Evolutionary conservation across 768 basidiomycete genomes (phyloP).

Genomic region (Lactarius trivialis): DNA sequence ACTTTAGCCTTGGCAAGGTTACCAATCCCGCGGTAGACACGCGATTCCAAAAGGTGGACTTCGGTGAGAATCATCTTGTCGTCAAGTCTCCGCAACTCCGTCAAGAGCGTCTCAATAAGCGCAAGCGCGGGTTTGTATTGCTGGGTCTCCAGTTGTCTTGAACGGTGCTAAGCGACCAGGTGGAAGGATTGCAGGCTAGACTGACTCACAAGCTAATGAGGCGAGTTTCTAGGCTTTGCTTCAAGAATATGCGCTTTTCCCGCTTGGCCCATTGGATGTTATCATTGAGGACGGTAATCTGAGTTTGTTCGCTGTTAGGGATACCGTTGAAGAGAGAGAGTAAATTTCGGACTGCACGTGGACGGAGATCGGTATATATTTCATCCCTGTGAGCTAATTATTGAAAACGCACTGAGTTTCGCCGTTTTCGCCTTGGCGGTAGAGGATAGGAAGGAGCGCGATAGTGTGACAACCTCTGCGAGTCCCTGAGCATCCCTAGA

Average conservation of each 20-base stretch:
- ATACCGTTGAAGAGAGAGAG: constrained; percentile 84
- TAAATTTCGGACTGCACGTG: constrained; percentile 72
- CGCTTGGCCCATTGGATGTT: constrained; percentile 88
- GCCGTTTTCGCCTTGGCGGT: constrained; percentile 97
- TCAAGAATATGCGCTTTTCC: constrained; percentile 93
- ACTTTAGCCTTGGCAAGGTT: constrained; percentile 91
- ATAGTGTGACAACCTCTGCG: constrained; percentile 78
- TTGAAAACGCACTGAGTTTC: constrained; percentile 62
- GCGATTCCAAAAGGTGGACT: constrained; percentile 88
- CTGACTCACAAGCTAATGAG: constrained; percentile 64
- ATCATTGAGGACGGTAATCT: constrained; percentile 81
- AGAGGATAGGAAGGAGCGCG: constrained; percentile 79
- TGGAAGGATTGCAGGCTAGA: constrained; percentile 5
- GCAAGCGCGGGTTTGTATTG: constrained; percentile 74
- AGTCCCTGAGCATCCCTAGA: constrained; percentile 76
- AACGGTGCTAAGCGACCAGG: not conserved
- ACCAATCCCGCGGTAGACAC: constrained; percentile 83
- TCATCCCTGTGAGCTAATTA: not conserved
- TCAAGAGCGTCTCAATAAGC: constrained; percentile 81
- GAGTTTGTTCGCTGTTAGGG: constrained; percentile 64
- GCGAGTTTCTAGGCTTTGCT: constrained; percentile 88
- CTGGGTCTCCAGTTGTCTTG: constrained; percentile 64
- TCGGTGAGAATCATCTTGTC: constrained; percentile 98
- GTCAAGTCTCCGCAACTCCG: constrained; percentile 87
- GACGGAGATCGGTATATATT: constrained; percentile 2